Evolutionary conservation across 139 green algal species (phyloP), one percentile per base, ranked within the genome.

Genomic region (Closterium sp.): DNA sequence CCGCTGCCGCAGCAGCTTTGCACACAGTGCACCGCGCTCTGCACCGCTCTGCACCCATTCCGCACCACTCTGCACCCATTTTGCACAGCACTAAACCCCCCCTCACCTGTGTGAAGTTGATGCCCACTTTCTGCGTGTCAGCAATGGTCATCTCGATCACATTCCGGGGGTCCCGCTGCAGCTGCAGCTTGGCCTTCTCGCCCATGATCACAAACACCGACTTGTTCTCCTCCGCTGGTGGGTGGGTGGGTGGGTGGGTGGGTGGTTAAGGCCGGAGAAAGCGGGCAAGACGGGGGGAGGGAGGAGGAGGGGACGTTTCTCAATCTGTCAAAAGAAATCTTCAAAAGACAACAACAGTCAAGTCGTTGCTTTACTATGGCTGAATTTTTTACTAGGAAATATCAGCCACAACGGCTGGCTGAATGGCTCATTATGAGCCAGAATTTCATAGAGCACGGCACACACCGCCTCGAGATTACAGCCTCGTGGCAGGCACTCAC

Each of bases 21-120:
- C 97, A n/a, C n/a, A n/a, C n/a, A n/a, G n/a, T n/a, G n/a, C n/a
- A n/a, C 96, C 99, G 99, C 94, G 99, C 98, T 85, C 98, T 97
- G 64, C 98, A 95, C 3, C 97, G n/a, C n/a, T n/a, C n/a, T n/a
- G n/a, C n/a, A n/a, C n/a, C n/a, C n/a, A n/a, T n/a, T n/a, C n/a
- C n/a, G n/a, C n/a, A n/a, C n/a, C n/a, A n/a, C n/a, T n/a, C n/a
- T n/a, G n/a, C n/a, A n/a, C n/a, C n/a, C n/a, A n/a, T n/a, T n/a
- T n/a, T n/a, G n/a, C n/a, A n/a, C n/a, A n/a, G n/a, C n/a, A n/a
- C n/a, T n/a, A n/a, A n/a, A n/a, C n/a, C n/a, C n/a, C n/a, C 85
- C 84, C 90, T 95, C 90, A 96, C 96, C 95, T 95, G 91, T 0
- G 96, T 88, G 92, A 97, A 98, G 23, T 97, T 98, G 85, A 97